Evolutionary conservation across 2,329 filamentous ascomycete genomes (phyloP).

Genomic region (Chaetothyriales sp.): DNA sequence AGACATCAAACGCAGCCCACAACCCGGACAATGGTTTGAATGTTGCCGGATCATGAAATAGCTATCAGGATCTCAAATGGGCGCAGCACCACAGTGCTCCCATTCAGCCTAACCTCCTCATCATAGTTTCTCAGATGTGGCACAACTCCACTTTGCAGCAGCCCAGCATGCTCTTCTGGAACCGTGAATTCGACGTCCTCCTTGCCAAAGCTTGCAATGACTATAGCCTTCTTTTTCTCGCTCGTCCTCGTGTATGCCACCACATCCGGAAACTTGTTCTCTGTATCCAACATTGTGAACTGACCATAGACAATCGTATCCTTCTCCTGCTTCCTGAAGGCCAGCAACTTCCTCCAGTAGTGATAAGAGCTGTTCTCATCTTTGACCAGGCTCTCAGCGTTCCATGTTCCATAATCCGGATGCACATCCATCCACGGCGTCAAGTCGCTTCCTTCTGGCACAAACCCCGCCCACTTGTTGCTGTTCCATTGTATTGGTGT

Average conservation of each 20-base stretch:
- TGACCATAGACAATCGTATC: constrained; percentile 37
- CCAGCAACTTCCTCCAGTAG: constrained; percentile 48
- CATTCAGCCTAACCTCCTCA: constrained; percentile 1
- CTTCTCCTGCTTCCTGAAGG: constrained; percentile 41
- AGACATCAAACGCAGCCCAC: too few species aligned
- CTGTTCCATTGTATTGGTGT: constrained; percentile 54
- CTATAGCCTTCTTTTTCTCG: constrained; percentile 8
- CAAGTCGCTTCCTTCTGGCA: constrained; percentile 17
- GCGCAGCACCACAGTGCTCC: not conserved
- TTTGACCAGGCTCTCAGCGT: constrained; percentile 42
- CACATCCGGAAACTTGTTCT: constrained; percentile 3
- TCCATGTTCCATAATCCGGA: constrained; percentile 41
- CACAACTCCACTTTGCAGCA: constrained; percentile 7
- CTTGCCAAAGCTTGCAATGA: constrained; percentile 12
- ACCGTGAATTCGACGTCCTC: constrained; percentile 9
- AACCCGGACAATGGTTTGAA: not conserved
- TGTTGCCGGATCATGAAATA: not conserved
- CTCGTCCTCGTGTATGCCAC: constrained; percentile 10
- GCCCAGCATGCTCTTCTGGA: constrained; percentile 1
- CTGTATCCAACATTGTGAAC: constrained; percentile 14
- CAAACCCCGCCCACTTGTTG: constrained; percentile 47
- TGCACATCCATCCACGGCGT: constrained; percentile 48
- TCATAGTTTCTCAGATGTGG: constrained; percentile 14
- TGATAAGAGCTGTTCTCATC: constrained; percentile 37
- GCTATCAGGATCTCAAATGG: not conserved